These are phyloP conservation scores for Teunomyces panamensis DNA, from an alignment of 805 yeast species.

Conservation along the genomic window DNA sequence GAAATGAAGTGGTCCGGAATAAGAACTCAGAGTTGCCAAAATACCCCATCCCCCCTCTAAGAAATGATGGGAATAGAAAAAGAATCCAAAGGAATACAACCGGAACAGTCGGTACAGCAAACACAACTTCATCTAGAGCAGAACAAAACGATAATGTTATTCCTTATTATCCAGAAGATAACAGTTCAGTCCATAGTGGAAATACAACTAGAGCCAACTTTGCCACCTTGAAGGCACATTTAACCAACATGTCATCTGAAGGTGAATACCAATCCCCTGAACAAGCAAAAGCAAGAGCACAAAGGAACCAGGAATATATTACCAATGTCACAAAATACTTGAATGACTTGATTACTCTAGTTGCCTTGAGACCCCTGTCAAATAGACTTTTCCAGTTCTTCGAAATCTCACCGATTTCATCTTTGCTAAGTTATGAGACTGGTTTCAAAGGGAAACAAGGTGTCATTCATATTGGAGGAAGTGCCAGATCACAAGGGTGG, in stretches of 20 bases:
- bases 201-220: conserved; percentile 24
- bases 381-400: conserved; percentile 81
- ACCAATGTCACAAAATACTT: conserved; percentile 64
- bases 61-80: conserved; percentile 7
- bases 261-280: conserved; percentile 29
- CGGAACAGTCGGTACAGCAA: not conserved
- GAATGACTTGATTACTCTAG: conserved; percentile 52
- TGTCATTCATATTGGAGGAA: conserved; percentile 69
- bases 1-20: conserved; percentile 28
- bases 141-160: not conserved
- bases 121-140: not conserved
- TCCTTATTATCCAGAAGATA: conserved; percentile 12
- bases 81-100: not conserved
- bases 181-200: conserved; percentile 14
- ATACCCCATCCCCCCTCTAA: conserved; percentile 41
- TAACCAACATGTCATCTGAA: conserved; percentile 24
- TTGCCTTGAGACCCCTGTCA: conserved; percentile 75
- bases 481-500: conserved; percentile 93
- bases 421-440: conserved; percentile 76
- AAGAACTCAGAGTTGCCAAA: conserved; percentile 44
- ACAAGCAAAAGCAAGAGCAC: conserved; percentile 19
- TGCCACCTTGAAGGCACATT: conserved; percentile 27
- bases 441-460: conserved; percentile 91
- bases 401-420: conserved; percentile 85
- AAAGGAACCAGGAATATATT: conserved; percentile 38